Conservation (phyloP, 768 basidiomycete species). For the Rubroboletus pulcherrimus region DNA sequence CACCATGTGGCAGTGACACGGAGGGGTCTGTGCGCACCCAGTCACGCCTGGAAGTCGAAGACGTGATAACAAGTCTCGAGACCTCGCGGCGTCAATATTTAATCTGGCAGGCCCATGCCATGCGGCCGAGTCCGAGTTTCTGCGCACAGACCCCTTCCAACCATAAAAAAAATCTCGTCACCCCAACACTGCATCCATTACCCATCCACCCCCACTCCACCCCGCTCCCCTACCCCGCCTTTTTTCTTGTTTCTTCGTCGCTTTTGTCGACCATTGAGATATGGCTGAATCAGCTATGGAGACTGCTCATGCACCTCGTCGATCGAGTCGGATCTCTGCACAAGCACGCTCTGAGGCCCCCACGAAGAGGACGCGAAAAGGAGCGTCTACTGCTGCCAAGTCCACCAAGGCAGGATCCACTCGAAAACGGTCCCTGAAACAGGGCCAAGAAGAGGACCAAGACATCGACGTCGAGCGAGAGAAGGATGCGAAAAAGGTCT, state of each 20-base stretch:
- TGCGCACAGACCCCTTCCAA: constrained; percentile 22
- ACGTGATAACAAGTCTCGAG: no score
- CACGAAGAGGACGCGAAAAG: constrained; percentile 14
- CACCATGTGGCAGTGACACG: background rate
- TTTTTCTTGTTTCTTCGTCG: background rate
- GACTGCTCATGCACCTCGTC: constrained; percentile 38
- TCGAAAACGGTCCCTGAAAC: constrained; percentile 35
- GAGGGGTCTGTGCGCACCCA: background rate
- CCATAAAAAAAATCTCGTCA: constrained; percentile 12
- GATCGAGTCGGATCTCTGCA: constrained; percentile 55
- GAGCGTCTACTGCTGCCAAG: constrained; percentile 14
- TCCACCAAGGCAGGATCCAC: constrained; percentile 32
- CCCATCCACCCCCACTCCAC: background rate
- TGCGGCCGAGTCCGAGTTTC: constrained; percentile 16
- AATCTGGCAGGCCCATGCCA: constrained; percentile 17
- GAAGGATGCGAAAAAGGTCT: constrained; percentile 26
- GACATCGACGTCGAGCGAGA: constrained; percentile 11
- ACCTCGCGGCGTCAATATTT: constrained; percentile 15
- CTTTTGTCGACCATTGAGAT: no score
- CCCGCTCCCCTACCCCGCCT: background rate
- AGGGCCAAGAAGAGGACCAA: constrained; percentile 16
- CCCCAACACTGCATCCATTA: background rate
- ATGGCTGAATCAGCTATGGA: constrained; percentile 15
- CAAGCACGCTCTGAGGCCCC: constrained; percentile 38
- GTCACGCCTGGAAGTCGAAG: background rate